A percentile compares a stretch with the other conserved stretches of the same genome.
phyloP scores from a whole-genome alignment of 2,329 filamentous ascomycete species.

The Acarospora socialis region DNA sequence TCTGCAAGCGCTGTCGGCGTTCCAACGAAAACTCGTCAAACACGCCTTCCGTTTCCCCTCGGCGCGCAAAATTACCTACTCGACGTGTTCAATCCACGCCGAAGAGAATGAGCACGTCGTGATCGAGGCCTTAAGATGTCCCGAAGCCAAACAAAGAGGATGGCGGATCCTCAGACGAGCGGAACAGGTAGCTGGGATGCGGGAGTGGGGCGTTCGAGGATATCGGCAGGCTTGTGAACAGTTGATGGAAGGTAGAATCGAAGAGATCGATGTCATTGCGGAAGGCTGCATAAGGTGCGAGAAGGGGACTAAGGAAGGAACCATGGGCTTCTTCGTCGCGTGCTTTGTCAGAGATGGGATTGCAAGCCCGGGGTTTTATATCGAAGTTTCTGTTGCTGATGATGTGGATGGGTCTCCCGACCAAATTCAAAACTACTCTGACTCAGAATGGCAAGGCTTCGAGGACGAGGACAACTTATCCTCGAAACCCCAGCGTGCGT shows the following conservation, averaged over 20 bases:
- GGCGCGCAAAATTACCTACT: constrained; percentile 70
- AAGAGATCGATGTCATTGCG: constrained; percentile 42
- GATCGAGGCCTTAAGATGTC: constrained; percentile 51
- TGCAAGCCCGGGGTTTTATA: no score
- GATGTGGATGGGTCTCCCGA: no score
- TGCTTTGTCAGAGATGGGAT: constrained; percentile 56
- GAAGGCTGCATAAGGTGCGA: constrained; percentile 71
- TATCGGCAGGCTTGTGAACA: constrained; percentile 14
- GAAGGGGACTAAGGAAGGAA: constrained; percentile 64
- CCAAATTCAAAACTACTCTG: no score
- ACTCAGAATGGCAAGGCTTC: no score
- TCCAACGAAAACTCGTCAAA: constrained; percentile 67
- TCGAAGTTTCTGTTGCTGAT: no score
- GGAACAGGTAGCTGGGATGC: constrained; percentile 63
- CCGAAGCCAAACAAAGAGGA: constrained; percentile 49
- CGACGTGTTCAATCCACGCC: constrained; percentile 78
- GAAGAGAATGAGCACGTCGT: constrained; percentile 87
- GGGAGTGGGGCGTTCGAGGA: constrained; percentile 57
- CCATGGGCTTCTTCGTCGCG: constrained; percentile 94
- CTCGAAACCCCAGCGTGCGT: no score
- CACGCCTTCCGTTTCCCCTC: constrained; percentile 74
- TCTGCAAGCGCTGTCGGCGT: constrained; percentile 58
- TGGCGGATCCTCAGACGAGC: constrained; percentile 64
- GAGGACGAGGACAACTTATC: no score
- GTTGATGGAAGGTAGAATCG: constrained; percentile 34